Conservation (phyloP, 192 early-diverging fungal species). For the Coemansia sp. region DNA sequence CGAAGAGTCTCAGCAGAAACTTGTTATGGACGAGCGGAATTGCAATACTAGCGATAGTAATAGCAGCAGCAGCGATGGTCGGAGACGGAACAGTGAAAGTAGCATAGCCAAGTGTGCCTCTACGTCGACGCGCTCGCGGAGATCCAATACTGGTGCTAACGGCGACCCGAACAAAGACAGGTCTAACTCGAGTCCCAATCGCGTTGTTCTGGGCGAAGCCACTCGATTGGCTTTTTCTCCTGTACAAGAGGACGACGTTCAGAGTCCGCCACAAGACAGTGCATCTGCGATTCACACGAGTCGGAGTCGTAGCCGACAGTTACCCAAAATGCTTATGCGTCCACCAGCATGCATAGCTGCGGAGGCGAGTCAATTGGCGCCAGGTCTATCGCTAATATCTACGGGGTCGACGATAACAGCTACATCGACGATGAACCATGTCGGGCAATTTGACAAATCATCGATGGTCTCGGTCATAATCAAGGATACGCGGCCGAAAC, state of each 20-base stretch:
- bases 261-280: not conserved
- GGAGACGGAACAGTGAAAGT: constrained; percentile 1
- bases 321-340: not conserved
- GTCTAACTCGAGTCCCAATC: not conserved
- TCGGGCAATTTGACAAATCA: not conserved
- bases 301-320: not conserved
- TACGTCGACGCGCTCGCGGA: not conserved
- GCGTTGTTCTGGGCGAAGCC: not conserved
- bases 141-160: not conserved
- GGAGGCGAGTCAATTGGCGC: not conserved
- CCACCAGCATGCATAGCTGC: not conserved
- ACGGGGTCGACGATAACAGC: constrained; percentile 4
- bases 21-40: constrained; percentile 1
- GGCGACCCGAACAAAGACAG: not conserved
- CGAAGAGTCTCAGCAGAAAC: not conserved
- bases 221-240: not conserved
- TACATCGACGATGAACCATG: not conserved
- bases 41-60: constrained; percentile 3
- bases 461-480: not conserved
- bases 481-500: not conserved
- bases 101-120: not conserved
- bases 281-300: not conserved
- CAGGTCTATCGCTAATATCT: not conserved
- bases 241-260: not conserved
- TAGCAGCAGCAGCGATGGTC: constrained; percentile 13